These are phyloP conservation scores for Pestalotiopsis sp. DNA, from an alignment of 2,329 filamentous ascomycete genomes.

Conservation along the genomic window DNA sequence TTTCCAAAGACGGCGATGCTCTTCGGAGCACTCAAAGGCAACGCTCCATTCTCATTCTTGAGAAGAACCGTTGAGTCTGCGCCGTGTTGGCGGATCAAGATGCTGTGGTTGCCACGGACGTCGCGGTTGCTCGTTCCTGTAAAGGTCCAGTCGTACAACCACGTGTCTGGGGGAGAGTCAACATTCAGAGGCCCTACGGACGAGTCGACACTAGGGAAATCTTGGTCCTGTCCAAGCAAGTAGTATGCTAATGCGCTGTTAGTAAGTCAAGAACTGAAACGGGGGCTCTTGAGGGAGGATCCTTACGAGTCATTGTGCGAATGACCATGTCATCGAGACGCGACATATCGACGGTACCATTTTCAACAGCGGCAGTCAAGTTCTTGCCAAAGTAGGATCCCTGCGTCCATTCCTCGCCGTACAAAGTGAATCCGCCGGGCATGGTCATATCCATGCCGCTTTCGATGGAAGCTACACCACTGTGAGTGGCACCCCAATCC, in stretches of 20 bases:
- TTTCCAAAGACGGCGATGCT: constrained; percentile 56
- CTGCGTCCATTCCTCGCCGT: constrained; percentile 30
- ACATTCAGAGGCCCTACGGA: constrained; percentile 51
- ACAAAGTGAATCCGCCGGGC: constrained; percentile 34
- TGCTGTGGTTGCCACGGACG: constrained; percentile 55
- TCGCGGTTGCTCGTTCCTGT: constrained; percentile 55
- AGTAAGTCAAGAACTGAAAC: not conserved
- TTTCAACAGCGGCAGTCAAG: constrained; percentile 29
- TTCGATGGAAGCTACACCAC: constrained; percentile 35
- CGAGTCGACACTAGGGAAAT: constrained; percentile 43
- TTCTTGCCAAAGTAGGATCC: constrained; percentile 47
- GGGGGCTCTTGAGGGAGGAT: not conserved
- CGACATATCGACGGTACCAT: constrained; percentile 23
- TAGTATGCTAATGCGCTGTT: constrained; percentile 38
- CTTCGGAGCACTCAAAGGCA: constrained; percentile 62
- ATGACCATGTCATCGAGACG: constrained; percentile 48
- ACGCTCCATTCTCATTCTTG: constrained; percentile 66
- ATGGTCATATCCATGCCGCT: constrained; percentile 45
- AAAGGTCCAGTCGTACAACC: constrained; percentile 39
- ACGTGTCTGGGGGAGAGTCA: constrained; percentile 49
- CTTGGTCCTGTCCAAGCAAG: constrained; percentile 48
- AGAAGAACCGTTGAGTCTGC: constrained; percentile 52
- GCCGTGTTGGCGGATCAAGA: constrained; percentile 44
- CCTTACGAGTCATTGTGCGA: constrained; percentile 52
- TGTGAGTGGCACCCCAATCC: constrained; percentile 37